These are phyloP conservation scores for Daldinia bambusicola DNA, from an alignment of 495 filamentous ascomycete genomes.

Conservation along the genomic window DNA sequence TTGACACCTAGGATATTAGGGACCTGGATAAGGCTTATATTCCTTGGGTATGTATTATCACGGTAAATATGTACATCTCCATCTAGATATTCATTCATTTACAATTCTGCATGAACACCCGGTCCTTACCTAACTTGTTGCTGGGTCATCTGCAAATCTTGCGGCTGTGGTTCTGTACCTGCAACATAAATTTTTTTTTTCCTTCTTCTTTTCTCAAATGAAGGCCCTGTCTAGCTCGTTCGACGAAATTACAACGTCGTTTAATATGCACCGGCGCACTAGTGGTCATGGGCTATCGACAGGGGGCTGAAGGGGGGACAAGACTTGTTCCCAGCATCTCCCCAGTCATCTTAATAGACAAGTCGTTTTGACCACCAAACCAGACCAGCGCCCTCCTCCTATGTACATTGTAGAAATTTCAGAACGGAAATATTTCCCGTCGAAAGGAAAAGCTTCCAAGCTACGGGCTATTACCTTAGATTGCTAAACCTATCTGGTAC, in stretches of 20 bases:
- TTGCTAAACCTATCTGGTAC: conserved; percentile 10
- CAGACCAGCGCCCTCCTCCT: not conserved
- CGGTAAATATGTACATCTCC: no score
- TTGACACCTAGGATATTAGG: conserved; percentile 1
- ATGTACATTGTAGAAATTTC: conserved; percentile 8
- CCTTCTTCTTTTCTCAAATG: conserved; percentile 32
- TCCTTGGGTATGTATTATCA: no score
- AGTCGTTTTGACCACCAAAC: conserved; percentile 16
- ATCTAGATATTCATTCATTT: conserved; percentile 14
- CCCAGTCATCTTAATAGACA: conserved; percentile 31
- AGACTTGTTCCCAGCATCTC: conserved; percentile 20
- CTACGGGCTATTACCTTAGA: not conserved
- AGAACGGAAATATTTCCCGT: conserved; percentile 32
- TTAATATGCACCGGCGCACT: conserved; percentile 44
- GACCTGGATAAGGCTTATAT: not conserved
- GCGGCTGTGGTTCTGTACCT: conserved; percentile 44
- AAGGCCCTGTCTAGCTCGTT: conserved; percentile 45
- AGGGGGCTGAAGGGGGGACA: conserved; percentile 29
- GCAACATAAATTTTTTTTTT: conserved; percentile 37
- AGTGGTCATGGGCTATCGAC: conserved; percentile 42
- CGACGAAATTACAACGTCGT: conserved; percentile 48
- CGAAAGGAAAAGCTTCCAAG: conserved; percentile 25
- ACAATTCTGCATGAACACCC: conserved; percentile 35
- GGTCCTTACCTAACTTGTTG: conserved; percentile 42
- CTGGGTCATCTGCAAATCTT: conserved; percentile 44